phyloP scores from a whole-genome alignment of 1,284 basidiomycete species.

The Gomphus bonarii region DNA sequence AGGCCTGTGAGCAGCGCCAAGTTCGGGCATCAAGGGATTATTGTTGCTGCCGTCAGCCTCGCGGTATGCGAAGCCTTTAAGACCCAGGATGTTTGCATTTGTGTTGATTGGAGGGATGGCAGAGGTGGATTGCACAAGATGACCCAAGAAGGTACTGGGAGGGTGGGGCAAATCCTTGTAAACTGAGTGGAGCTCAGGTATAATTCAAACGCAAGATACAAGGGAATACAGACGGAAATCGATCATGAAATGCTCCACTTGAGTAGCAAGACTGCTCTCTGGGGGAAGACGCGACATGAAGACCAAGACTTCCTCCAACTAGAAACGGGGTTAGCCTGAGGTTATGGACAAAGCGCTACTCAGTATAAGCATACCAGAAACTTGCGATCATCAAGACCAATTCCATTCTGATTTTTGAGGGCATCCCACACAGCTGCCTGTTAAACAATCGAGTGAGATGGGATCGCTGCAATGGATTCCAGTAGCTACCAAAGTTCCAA shows the following conservation, averaged over 20 bases:
- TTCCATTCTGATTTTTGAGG: slow-evolving; percentile 29
- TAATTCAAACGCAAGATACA: background rate
- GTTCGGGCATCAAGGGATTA: slow-evolving; percentile 55
- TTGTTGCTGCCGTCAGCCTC: slow-evolving; percentile 67
- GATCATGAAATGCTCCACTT: slow-evolving; percentile 37
- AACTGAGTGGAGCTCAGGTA: slow-evolving; percentile 26
- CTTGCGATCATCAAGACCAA: slow-evolving; percentile 46
- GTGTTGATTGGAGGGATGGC: background rate
- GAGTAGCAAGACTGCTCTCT: slow-evolving; percentile 24
- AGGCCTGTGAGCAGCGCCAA: slow-evolving; percentile 65
- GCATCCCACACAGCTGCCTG: slow-evolving; percentile 30
- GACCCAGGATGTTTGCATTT: background rate
- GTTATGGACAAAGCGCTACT: background rate
- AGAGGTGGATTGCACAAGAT: background rate
- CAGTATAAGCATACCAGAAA: slow-evolving; percentile 32
- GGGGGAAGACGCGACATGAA: slow-evolving; percentile 41
- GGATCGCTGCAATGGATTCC: background rate
- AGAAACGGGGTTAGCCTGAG: background rate
- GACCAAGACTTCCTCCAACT: slow-evolving; percentile 47
- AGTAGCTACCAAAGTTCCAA: slow-evolving; percentile 5
- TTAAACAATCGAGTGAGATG: background rate
- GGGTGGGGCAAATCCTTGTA: slow-evolving; percentile 66
- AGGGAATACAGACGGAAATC: slow-evolving; percentile 36
- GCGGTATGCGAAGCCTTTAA: slow-evolving; percentile 39
- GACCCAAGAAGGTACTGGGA: slow-evolving; percentile 43